Base-by-base conservation (phyloP, 768 basidiomycete genomes). In the Lactifluus hygrophoroides region DNA sequence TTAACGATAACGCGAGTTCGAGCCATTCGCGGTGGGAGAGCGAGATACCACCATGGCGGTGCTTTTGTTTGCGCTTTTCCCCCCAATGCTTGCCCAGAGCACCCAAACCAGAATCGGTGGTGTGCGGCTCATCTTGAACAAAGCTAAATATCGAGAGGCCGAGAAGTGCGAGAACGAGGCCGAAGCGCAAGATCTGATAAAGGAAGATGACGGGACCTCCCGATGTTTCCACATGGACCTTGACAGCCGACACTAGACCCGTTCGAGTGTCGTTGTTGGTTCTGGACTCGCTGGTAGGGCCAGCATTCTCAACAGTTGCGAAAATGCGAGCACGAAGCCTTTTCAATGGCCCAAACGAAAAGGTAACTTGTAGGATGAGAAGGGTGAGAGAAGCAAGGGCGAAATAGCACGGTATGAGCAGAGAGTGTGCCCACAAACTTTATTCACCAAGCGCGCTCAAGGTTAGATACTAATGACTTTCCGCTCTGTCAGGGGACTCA, bases 121-220 rank as follows among this genome's bases (percentile, higher is more conserved):
- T 35, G 23, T 32, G 45, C 14, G 25, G 34, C 9, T 71, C 68
- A 49, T 75, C 69, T 17, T 71, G 51, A 23, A 75, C 60, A 37
- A 79, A 65, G 25, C 76, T 73, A 2, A 75, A 74, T 50, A 80
- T 69, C 8, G 79, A 79, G 16, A 85, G 66, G 5, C 70, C 76
- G 23, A 85, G 70, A n/a, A 85, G 73, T 3, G 71, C 68, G 27
- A 77, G 68, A 49, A 76, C 75, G 28, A 74, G 74, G 3, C 78
- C 53, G 5, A 82, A 68, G 23, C 84, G 74, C 1, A 72, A 62
- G 34, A 80, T 51, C 61, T 77, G 79, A 68, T 76, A 77, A 14
- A 66, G 65, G 67, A 80, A 82, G 25, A 80, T 76, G 16, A 69
- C 67, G 5, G 66, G 60, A 9, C 82, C 83, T 4, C 81, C 79